These are phyloP conservation scores for Penicillium decumbens DNA, from an alignment of 2,329 filamentous ascomycete genomes.

Conservation along the genomic window DNA sequence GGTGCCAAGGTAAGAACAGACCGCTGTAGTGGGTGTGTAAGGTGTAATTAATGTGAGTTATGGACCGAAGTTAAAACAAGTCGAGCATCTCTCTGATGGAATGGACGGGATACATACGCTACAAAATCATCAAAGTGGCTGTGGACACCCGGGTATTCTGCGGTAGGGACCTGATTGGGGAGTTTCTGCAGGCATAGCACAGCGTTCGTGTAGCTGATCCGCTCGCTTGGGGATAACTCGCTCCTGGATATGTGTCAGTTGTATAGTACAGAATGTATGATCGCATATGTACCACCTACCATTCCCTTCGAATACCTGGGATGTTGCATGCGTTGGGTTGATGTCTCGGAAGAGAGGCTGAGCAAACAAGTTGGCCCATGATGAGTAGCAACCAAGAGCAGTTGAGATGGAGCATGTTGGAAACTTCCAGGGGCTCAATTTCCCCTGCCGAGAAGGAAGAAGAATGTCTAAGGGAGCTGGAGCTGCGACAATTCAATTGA, in stretches of 20 bases:
- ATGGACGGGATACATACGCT: constrained; percentile 16
- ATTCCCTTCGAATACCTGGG: constrained; percentile 12
- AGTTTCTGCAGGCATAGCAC: constrained; percentile 21
- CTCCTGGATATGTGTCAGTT: constrained; percentile 14
- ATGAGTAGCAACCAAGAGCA: background rate
- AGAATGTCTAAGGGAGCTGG: background rate
- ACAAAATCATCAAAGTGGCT: constrained; percentile 29
- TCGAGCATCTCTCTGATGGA: background rate
- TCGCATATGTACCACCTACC: constrained; percentile 4
- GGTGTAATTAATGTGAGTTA: constrained; percentile 28
- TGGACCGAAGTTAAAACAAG: background rate
- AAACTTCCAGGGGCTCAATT: background rate
- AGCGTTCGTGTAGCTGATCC: constrained; percentile 25
- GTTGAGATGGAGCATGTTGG: background rate
- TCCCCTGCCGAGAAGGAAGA: background rate
- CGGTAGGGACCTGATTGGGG: constrained; percentile 17
- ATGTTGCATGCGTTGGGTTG: background rate
- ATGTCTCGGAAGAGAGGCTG: background rate
- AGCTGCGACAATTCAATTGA: background rate
- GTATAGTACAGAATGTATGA: background rate
- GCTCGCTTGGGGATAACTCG: constrained; percentile 13
- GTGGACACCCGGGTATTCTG: constrained; percentile 22
- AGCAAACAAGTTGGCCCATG: background rate
- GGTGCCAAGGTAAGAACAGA: constrained; percentile 32
- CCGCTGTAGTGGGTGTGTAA: constrained; percentile 21